Conservation (phyloP, 257 asterid species). For the Scutellaria baicalensis region DNA sequence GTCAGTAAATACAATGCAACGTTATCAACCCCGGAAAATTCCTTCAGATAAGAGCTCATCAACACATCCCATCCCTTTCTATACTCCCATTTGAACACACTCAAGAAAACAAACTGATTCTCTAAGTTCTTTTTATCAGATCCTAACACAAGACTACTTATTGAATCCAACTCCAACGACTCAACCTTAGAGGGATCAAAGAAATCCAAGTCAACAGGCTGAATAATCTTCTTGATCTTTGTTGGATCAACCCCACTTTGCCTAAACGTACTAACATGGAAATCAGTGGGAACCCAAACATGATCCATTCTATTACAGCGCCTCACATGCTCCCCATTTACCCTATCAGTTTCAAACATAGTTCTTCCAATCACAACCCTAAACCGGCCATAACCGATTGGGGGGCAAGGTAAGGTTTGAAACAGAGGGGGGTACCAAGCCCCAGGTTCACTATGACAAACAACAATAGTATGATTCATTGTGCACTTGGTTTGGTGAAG, state of each 20-base stretch:
- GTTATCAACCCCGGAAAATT: slow-evolving; percentile 42
- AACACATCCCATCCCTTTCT: slow-evolving; percentile 92
- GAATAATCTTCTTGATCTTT: slow-evolving; percentile 64
- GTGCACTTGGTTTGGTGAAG: slow-evolving; percentile 45
- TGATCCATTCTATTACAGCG: slow-evolving; percentile 70
- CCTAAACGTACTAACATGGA: slow-evolving; percentile 52
- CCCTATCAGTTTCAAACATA: slow-evolving; percentile 90
- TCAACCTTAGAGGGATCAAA: slow-evolving; percentile 50
- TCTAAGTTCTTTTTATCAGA: slow-evolving; percentile 8
- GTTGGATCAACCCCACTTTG: slow-evolving; percentile 68
- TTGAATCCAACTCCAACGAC: slow-evolving; percentile 37
- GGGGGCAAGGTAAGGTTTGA: slow-evolving; percentile 75
- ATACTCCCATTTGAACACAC: slow-evolving; percentile 83
- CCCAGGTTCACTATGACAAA: slow-evolving; percentile 96
- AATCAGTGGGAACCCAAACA: slow-evolving; percentile 94
- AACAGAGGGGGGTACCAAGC: slow-evolving; percentile 89
- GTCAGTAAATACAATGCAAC: slow-evolving; percentile 61
- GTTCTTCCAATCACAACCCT: slow-evolving; percentile 77
- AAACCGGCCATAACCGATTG: slow-evolving; percentile 31
- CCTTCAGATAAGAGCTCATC: slow-evolving; percentile 58
- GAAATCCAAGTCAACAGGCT: slow-evolving; percentile 69
- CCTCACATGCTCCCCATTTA: slow-evolving; percentile 45
- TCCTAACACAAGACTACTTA: slow-evolving; percentile 46
- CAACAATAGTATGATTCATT: slow-evolving; percentile 51
- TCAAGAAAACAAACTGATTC: slow-evolving; percentile 48